Conservation (phyloP, 805 yeast species). For the Ogataea corticis region DNA sequence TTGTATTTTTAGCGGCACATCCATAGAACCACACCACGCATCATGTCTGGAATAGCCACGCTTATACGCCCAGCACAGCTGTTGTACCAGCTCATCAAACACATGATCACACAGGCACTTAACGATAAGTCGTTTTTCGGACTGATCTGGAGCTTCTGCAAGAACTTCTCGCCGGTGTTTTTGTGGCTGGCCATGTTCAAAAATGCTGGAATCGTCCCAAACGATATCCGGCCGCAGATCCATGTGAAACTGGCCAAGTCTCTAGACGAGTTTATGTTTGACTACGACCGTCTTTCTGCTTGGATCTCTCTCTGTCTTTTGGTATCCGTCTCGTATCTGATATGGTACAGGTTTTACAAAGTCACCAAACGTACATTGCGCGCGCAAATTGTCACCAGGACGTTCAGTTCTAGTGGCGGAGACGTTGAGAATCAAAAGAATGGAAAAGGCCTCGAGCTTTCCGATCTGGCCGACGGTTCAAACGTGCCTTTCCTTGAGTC, state of each 20-base stretch:
- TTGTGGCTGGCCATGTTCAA: constrained; percentile 59
- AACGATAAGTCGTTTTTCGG: constrained; percentile 28
- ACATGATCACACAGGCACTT: constrained; percentile 20
- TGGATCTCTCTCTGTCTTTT: constrained; percentile 24
- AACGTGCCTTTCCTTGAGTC: constrained; percentile 5
- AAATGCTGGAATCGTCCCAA: constrained; percentile 60
- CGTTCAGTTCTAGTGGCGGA: no score
- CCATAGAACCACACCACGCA: not conserved
- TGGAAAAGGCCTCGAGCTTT: constrained; percentile 6
- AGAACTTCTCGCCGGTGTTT: constrained; percentile 54
- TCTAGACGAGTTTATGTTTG: constrained; percentile 43
- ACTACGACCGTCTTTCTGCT: constrained; percentile 18
- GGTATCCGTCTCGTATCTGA: constrained; percentile 13
- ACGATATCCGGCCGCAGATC: constrained; percentile 51
- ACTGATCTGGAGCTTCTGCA: constrained; percentile 43
- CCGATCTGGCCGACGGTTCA: constrained; percentile 3
- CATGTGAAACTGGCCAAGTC: constrained; percentile 47
- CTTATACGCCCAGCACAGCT: constrained; percentile 12
- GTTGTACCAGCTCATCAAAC: constrained; percentile 14
- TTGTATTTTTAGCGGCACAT: not conserved
- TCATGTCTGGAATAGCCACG: constrained; percentile 9
- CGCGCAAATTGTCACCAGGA: no score
- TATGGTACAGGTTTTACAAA: constrained; percentile 22
- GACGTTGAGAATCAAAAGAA: constrained; percentile 14
- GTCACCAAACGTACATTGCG: constrained; percentile 1